Evolutionary conservation across 345 rosid genomes (phyloP), one percentile per base, ranked within the genome.

Genomic region (Euphorbia peplus): DNA sequence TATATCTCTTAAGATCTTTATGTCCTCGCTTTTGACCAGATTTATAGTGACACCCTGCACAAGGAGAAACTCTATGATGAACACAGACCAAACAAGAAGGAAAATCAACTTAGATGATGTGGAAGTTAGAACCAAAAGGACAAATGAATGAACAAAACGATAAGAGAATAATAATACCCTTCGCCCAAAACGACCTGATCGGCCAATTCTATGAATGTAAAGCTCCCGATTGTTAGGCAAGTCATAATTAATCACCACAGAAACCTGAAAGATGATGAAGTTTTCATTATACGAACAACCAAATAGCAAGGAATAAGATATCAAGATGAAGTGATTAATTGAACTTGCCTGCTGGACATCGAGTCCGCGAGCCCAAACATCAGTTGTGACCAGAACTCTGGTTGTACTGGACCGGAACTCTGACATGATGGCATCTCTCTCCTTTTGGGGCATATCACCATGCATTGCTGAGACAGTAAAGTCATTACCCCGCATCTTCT

Each of bases 391-490:
- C 66, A 95, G 87, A 57, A 95, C 98, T 69, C 97, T 91, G 7
- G 98, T 95, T 28, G 84, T 85, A 44, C 92, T 98, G 25, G 82
- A 74, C 25, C 90, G 85, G 74, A 95, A 95, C 72, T 95, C 92
- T 19, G 60, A 73, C 97, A 95, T 90, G 64, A 92, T 90, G 60
- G 88, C 93, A 74, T 92, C 99, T 83, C 98, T 88, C 63, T 95
- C 99, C 79, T 74, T 95, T 77, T 92, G 98, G 77, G 99, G 99
- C 99, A 95, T 90, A 81, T 95, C 99, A 3, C 98, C 99, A 54
- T 95, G 99, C 97, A 95, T 95, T 75, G 99, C 86, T 39, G 98
- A 95, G 72, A 92, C 98, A 0, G 98, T 88, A 68, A 95, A 92
- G 80, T 95, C 88, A 81, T 81, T 76, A 74, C 76, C 85, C n/a